phyloP scores from a whole-genome alignment of 352 stramenopile genomes.

The Thalassiosira livingstoniorum region DNA sequence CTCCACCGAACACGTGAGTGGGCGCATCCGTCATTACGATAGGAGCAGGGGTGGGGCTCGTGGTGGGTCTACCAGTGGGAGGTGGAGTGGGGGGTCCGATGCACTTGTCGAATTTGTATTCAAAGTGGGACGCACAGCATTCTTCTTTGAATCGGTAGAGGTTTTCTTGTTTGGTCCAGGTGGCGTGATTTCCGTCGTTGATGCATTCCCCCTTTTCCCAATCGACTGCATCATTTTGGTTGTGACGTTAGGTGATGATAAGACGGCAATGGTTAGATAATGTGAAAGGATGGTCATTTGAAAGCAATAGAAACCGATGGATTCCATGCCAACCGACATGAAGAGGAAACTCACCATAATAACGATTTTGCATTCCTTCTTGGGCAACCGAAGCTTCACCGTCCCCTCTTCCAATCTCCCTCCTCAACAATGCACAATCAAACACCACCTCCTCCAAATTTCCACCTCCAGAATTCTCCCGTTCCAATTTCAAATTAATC shows the following conservation, averaged over 20 bases:
- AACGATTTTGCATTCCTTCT: too few species aligned
- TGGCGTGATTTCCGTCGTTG: constrained; percentile 59
- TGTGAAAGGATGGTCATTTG: too few species aligned
- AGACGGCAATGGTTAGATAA: neutral
- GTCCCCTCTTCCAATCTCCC: constrained; percentile 49
- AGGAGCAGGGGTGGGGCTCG: neutral
- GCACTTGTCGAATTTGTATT: constrained; percentile 57
- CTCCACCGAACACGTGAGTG: constrained; percentile 40
- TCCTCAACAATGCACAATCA: constrained; percentile 47
- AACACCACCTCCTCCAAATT: too few species aligned
- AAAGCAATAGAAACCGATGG: too few species aligned
- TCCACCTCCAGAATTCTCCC: constrained; percentile 28
- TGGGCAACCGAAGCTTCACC: too few species aligned
- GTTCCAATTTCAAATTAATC: constrained; percentile 60
- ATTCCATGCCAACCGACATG: too few species aligned
- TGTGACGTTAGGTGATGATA: neutral
- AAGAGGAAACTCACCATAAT: constrained; percentile 63
- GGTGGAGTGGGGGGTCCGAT: constrained; percentile 36
- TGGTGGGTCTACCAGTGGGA: constrained; percentile 25
- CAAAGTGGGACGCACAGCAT: constrained; percentile 60
- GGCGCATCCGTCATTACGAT: constrained; percentile 5
- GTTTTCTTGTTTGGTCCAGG: constrained; percentile 53
- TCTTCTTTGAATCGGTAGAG: constrained; percentile 61
- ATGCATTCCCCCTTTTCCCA: constrained; percentile 51
- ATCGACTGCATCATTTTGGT: constrained; percentile 19